phyloP scores from a whole-genome alignment of 1,284 basidiomycete genomes.

The Microbotryum intermedium region DNA sequence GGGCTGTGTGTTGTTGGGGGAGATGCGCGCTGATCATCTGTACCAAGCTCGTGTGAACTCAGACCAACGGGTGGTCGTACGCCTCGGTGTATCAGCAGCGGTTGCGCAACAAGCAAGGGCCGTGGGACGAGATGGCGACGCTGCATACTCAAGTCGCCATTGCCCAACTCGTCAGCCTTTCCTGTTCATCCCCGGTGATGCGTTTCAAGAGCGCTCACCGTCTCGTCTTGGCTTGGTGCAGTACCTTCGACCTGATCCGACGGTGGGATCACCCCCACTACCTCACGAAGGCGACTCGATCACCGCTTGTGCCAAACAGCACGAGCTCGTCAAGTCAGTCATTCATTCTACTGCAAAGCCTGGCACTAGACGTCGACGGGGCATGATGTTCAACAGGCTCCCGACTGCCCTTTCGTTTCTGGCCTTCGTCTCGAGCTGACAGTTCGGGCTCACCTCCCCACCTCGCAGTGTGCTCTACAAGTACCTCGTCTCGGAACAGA shows the following conservation, averaged over 20 bases:
- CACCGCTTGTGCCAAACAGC: slow-evolving; percentile 7
- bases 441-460: too few relatives aligned
- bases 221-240: neutral
- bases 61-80: too few relatives aligned
- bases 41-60: too few relatives aligned
- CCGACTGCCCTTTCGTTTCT: too few relatives aligned
- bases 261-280: neutral
- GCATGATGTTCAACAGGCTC: too few relatives aligned
- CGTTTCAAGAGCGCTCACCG: too few relatives aligned
- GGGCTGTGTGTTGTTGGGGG: too few relatives aligned
- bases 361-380: too few relatives aligned
- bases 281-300: neutral
- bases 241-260: neutral
- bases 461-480: slow-evolving; percentile 26
- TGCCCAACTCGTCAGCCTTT: slow-evolving; percentile 12
- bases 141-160: slow-evolving; percentile 12
- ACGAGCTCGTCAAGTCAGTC: slow-evolving; percentile 15
- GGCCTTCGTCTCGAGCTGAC: neutral
- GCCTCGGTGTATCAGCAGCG: too few relatives aligned
- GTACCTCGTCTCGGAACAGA: slow-evolving; percentile 20
- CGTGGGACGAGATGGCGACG: slow-evolving; percentile 18
- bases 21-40: too few relatives aligned
- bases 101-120: neutral
- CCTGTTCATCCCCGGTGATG: too few relatives aligned
- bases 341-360: neutral